Conservation (phyloP, 2,329 filamentous ascomycete species). For the Nemania bipapillata region DNA sequence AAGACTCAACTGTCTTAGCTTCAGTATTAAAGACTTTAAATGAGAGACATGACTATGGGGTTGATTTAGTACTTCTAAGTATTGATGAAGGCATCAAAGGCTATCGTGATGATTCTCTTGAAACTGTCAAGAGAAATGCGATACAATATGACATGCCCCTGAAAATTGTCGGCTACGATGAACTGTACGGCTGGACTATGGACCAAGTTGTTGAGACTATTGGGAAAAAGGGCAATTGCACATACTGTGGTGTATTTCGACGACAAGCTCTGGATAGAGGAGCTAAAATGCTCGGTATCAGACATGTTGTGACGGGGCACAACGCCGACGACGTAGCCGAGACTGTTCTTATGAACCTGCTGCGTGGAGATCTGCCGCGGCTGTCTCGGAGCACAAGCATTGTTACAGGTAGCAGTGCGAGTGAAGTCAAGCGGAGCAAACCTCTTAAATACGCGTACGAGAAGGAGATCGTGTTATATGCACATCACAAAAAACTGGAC, state of each 20-base stretch:
- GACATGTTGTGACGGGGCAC: conserved; percentile 95
- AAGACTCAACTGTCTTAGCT: conserved; percentile 95
- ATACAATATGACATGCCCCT: conserved; percentile 90
- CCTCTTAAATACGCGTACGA: conserved; percentile 98
- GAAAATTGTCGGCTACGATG: conserved; percentile 90
- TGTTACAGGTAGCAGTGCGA: conserved; percentile 78
- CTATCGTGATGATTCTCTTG: conserved; percentile 93
- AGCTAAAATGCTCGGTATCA: conserved; percentile 85
- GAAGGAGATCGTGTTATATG: conserved; percentile 98
- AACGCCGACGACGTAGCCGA: conserved; percentile 98
- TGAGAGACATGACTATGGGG: conserved; percentile 84
- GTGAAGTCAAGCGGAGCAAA: conserved; percentile 93
- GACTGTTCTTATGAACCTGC: conserved; percentile 96
- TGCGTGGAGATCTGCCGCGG: conserved; percentile 88
- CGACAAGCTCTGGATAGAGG: conserved; percentile 93
- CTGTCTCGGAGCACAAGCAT: conserved; percentile 91
- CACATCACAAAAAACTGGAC: conserved; percentile 94
- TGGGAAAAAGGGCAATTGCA: conserved; percentile 98
- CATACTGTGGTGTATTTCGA: conserved; percentile 96
- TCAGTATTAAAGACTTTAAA: conserved; percentile 95
- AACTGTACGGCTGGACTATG: conserved; percentile 99
- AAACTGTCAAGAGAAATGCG: conserved; percentile 95
- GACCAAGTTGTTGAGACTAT: conserved; percentile 96
- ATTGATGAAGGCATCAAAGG: conserved; percentile 98
- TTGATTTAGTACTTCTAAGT: conserved; percentile 86